Evolutionary conservation across 495 filamentous ascomycete genomes (phyloP).

Genomic region (Neurospora tetraspora): DNA sequence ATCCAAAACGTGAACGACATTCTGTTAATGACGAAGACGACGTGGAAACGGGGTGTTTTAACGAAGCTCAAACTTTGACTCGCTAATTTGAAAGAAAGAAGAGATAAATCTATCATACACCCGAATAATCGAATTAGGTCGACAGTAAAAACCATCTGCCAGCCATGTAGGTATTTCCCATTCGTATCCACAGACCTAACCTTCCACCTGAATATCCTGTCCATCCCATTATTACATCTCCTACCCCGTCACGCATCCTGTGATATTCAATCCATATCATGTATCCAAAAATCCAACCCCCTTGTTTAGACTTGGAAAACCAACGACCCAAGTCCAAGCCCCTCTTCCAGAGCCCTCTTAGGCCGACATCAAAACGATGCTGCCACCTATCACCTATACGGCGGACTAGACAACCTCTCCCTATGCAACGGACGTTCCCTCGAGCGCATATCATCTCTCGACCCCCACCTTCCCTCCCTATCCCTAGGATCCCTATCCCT

Average conservation of each 20-base stretch:
- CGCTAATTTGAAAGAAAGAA: background rate
- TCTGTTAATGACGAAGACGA: too few species aligned
- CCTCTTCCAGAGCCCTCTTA: background rate
- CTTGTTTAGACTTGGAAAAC: background rate
- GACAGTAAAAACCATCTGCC: background rate
- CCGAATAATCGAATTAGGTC: background rate
- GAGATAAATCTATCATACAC: background rate
- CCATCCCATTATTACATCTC: background rate
- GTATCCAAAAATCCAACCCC: background rate
- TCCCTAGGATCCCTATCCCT: conserved; percentile 2
- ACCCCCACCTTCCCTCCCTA: background rate
- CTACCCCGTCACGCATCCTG: background rate
- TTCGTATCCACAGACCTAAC: background rate
- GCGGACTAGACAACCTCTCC: background rate
- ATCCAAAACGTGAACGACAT: too few species aligned
- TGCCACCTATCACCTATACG: background rate
- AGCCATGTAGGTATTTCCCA: background rate
- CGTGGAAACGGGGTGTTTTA: too few species aligned
- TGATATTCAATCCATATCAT: background rate
- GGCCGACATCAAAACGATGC: background rate
- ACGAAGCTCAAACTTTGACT: background rate
- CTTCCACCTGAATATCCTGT: background rate
- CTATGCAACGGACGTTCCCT: background rate
- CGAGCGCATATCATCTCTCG: background rate
- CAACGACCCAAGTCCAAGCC: background rate